Base-by-base conservation (phyloP, 352 stramenopile genomes). In the Pythium utonaiense region DNA sequence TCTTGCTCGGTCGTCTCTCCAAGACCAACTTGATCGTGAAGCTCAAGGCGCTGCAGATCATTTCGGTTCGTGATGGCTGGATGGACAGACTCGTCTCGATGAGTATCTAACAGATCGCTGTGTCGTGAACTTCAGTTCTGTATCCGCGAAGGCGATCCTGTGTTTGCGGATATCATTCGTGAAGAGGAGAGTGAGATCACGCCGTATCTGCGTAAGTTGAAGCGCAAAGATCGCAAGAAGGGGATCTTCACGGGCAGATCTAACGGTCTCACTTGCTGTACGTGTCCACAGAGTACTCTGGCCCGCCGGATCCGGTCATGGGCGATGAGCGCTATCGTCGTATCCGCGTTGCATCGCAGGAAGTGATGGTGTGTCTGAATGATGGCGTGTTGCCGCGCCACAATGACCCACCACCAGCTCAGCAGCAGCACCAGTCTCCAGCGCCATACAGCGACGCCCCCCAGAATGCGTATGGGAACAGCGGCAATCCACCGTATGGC, bases 1-100 rank as follows among this genome's bases (percentile, higher is more conserved):
- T 83, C 30, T 67, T 95, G 72, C 60, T 95, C 16, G 74, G 75
- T 8, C 71, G 85, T 27, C 70, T 92, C 9, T 76, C 77, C 58
- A 95, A 93, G 66, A 89, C 71, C 68, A 95, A 95, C 62, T 60
- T 92, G 54, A 91, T 83, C 41, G 85, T 95, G 41, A 92, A 92
- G 60, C 71, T 93, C 41, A 95, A 95, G 74, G 83, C 81, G 52
- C 59, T 95, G 52, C 85, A 95, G 71, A 80, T 95, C 62, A 91
- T 95, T 50, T 75, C 78, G 70, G 85, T 95, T 53, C 21, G 74
- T 48, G n/a, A 8, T n/a, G 40, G 24, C 3, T 49, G n/a, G 40
- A 21, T 21, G 13, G 7, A 10, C 4, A 40, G 19, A 13, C 47
- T 12, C 12, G 28, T 24, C 9, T 48, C 27, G 10, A 17, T 8